These are phyloP conservation scores for Hygrocybe coccinea DNA, from an alignment of 768 basidiomycete species.

Conservation along the genomic window DNA sequence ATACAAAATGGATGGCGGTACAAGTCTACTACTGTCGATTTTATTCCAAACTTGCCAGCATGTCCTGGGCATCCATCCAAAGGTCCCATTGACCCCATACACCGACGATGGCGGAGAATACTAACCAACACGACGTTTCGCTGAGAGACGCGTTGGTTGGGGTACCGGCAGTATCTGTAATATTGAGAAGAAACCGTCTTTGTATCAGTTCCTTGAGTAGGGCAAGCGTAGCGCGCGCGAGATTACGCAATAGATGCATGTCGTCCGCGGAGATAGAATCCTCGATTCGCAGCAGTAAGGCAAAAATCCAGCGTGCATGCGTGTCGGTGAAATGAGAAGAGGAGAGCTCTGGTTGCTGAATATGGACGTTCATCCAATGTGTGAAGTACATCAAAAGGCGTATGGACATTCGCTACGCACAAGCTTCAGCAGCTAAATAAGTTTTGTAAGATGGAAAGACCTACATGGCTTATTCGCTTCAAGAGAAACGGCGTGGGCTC, in stretches of 20 bases:
- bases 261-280: constrained; percentile 69
- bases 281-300: constrained; percentile 64
- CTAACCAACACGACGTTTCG: constrained; percentile 64
- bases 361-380: constrained; percentile 68
- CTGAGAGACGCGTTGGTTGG: constrained; percentile 9
- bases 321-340: constrained; percentile 43
- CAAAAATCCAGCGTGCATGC: constrained; percentile 77
- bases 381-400: constrained; percentile 82
- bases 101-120: constrained; percentile 57
- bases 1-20: not conserved
- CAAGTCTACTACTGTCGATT: not conserved
- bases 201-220: constrained; percentile 39
- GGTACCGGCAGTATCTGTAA: too few relatives aligned
- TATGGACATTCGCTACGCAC: constrained; percentile 55
- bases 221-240: constrained; percentile 65
- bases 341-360: constrained; percentile 40
- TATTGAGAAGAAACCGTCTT: too few relatives aligned
- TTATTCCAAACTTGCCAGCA: constrained; percentile 28
- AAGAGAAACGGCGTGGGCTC: constrained; percentile 59
- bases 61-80: constrained; percentile 70
- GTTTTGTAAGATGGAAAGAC: constrained; percentile 16
- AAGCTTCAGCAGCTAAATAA: constrained; percentile 10
- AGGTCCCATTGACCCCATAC: constrained; percentile 79
- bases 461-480: constrained; percentile 62
- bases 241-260: constrained; percentile 66